Base-by-base conservation (phyloP, 2,329 filamentous ascomycete species). In the Cytospora paraplurivora region DNA sequence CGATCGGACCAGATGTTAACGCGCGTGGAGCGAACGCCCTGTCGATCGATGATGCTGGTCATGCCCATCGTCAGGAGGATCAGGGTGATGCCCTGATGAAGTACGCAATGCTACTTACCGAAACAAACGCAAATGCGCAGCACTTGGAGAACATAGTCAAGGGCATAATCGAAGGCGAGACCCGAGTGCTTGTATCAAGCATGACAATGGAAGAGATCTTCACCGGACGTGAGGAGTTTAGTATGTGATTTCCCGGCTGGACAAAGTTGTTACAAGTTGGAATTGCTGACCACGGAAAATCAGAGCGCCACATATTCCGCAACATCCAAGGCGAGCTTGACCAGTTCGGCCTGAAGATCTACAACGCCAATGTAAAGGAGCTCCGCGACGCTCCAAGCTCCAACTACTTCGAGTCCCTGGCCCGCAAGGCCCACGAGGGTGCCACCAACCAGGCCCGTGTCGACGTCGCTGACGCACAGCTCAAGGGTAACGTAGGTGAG, bases 171-270 rank as follows among this genome's bases (percentile, higher is more conserved):
- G 91, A 96, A 75, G 92, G 92, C 66, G 92, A 96, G 75, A 93
- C 90, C 1, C 85, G 92, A 64, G 89, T 92, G 7, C 86, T 96
- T 59, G 90, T 96, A 50, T 91, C 88, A 0, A 88, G 86, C 69
- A 94, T 96, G 90, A 93, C 91, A n/a, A 94, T 95, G 90, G 91
- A 94, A 73, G 91, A 95, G 76, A 90, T 96, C 64, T 75, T 75
- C 58, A 71, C 70, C 37, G 72, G 72, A 67, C 70, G 73, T 37
- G 73, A 75, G 67, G 69, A 73, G 13, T 75, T 75, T 59, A 75
- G 62, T 64, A 35, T 35, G 62, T 49, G 13, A 10, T 6, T n/a
- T 32, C 5, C 33, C 19, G 12, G 5, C 13, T 12, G 4, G 7
- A 15, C 8, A n/a, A 4, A 1, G 5, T 3, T 27, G 33, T 41